These are phyloP conservation scores for Cladochytrium replicatum DNA, from an alignment of 192 early-diverging fungal species.

Conservation along the genomic window DNA sequence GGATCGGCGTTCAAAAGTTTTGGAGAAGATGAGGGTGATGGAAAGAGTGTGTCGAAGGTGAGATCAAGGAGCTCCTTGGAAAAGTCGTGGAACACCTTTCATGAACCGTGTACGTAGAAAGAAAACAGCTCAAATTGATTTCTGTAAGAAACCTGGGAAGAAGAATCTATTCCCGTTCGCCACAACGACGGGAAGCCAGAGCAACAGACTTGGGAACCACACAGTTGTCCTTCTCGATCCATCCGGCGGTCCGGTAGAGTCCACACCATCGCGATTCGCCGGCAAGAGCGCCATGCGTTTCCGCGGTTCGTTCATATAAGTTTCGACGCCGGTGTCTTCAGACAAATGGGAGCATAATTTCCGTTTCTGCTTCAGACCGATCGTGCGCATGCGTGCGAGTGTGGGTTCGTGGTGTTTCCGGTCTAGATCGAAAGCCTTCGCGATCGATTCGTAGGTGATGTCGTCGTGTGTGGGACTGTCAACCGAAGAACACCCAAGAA, in stretches of 20 bases:
- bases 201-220: conserved; percentile 28
- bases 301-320: conserved; percentile 27
- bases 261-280: too few relatives aligned
- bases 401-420: conserved; percentile 45
- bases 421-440: conserved; percentile 40
- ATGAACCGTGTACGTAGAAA: too few relatives aligned
- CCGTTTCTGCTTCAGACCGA: too few relatives aligned
- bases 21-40: too few relatives aligned
- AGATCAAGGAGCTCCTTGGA: conserved; percentile 30
- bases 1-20: too few relatives aligned
- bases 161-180: conserved; percentile 55
- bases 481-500: background rate
- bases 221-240: conserved; percentile 10
- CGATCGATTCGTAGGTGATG: conserved; percentile 56
- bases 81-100: conserved; percentile 57
- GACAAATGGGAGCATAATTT: too few relatives aligned
- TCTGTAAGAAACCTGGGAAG: too few relatives aligned
- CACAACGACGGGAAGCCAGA: conserved; percentile 65
- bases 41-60: conserved; percentile 14
- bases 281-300: conserved; percentile 65
- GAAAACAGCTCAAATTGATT: too few relatives aligned
- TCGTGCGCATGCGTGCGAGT: conserved; percentile 39
- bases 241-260: too few relatives aligned
- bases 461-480: conserved; percentile 54
- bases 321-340: background rate